Conservation (phyloP, 2,329 filamentous ascomycete species). For the Aspergillus novoparasiticus region DNA sequence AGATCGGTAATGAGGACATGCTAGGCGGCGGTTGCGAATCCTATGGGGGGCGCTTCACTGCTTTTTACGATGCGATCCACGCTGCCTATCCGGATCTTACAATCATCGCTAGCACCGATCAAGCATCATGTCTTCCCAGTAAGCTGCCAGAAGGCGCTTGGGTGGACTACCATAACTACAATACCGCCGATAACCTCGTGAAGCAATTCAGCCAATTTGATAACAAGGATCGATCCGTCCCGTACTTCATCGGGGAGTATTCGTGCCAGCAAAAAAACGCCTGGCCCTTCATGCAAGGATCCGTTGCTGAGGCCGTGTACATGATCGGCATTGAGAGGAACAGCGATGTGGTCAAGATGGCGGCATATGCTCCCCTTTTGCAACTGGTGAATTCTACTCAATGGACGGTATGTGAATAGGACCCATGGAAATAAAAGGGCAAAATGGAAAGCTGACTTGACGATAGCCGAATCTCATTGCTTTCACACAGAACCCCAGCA, state of each 20-base stretch:
- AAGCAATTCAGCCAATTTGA: conserved; percentile 56
- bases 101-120: conserved; percentile 51
- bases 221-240: conserved; percentile 43
- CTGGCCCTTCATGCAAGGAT: conserved; percentile 41
- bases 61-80: conserved; percentile 60
- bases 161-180: conserved; percentile 56
- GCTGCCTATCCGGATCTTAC: conserved; percentile 57
- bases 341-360: conserved; percentile 34
- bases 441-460: neutral
- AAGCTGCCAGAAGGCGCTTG: conserved; percentile 39
- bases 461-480: conserved; percentile 29
- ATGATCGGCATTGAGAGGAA: conserved; percentile 53
- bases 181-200: conserved; percentile 52
- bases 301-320: conserved; percentile 66
- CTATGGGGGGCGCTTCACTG: conserved; percentile 57
- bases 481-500: conserved; percentile 23
- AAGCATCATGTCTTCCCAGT: conserved; percentile 23
- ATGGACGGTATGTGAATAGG: conserved; percentile 24
- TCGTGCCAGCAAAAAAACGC: conserved; percentile 19
- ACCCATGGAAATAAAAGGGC: too few relatives aligned
- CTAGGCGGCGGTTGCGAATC: conserved; percentile 52
- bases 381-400: conserved; percentile 33
- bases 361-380: conserved; percentile 32
- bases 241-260: conserved; percentile 30
- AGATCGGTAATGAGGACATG: conserved; percentile 68